A percentile compares a stretch with the other conserved stretches of the same genome.
These are phyloP conservation scores for Tilletia walkeri DNA, from an alignment of 1,284 basidiomycete species.

Conservation along the genomic window DNA sequence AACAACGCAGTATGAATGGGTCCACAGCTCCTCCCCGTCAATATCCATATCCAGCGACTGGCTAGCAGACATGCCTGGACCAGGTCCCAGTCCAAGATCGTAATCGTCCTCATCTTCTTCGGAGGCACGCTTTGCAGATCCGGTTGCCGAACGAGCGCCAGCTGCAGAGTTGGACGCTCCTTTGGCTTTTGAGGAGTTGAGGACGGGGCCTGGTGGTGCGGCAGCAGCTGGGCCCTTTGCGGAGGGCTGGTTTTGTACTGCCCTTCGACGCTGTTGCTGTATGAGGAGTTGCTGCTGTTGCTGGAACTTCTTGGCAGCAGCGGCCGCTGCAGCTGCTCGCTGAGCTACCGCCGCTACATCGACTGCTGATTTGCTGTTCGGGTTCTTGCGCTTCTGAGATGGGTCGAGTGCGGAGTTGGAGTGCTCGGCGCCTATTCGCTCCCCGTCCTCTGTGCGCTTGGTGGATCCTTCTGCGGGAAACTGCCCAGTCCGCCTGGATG, in stretches of 20 bases:
- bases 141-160: no score
- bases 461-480: no score
- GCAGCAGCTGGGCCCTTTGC: no score
- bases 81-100: conserved; percentile 6
- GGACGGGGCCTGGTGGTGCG: no score
- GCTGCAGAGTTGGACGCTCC: no score
- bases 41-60: conserved; percentile 35
- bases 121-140: no score
- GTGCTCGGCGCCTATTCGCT: background rate
- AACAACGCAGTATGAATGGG: conserved; percentile 42
- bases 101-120: background rate
- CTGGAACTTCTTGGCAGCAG: conserved; percentile 4
- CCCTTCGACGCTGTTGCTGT: conserved; percentile 5
- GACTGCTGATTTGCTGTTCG: background rate
- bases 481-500: background rate
- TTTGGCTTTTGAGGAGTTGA: no score
- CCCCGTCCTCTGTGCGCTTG: background rate
- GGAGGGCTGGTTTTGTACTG: background rate
- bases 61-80: background rate
- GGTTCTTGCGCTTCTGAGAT: background rate
- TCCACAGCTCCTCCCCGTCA: conserved; percentile 50
- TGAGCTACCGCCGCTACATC: background rate
- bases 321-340: conserved; percentile 2
- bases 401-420: background rate
- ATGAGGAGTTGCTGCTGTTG: conserved; percentile 15